Percentiles rank a stretch among this genome's conserved stretches.
phyloP scores from a whole-genome alignment of 2,329 filamentous ascomycete genomes.

The Phialemonium atrogriseum region DNA sequence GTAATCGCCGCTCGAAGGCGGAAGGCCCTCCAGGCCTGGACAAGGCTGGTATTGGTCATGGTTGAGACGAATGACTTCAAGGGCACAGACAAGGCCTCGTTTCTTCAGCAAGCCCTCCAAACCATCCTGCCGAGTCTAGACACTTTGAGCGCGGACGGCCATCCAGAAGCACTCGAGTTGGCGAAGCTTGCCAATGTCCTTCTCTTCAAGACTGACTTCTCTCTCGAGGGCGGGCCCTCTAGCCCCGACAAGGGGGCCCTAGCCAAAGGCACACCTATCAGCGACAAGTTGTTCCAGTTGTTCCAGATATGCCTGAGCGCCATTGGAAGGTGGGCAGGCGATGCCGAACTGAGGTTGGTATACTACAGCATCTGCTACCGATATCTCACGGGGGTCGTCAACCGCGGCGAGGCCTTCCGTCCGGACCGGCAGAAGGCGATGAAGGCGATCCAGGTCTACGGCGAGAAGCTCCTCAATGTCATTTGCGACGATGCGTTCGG shows the following conservation, averaged over 20 bases:
- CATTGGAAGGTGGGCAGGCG: conserved; percentile 64
- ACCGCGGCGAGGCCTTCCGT: conserved; percentile 38
- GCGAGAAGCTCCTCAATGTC: conserved; percentile 73
- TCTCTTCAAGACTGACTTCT: conserved; percentile 61
- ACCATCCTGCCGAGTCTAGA: conserved; percentile 84
- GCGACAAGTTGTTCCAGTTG: conserved; percentile 83
- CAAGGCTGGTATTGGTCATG: conserved; percentile 74
- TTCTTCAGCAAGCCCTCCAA: conserved; percentile 80
- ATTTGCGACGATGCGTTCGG: conserved; percentile 90
- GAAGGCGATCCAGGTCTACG: conserved; percentile 59
- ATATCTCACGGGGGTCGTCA: conserved; percentile 65
- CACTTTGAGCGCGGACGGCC: conserved; percentile 59
- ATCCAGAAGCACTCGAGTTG: conserved; percentile 64
- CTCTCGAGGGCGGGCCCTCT: conserved; percentile 16
- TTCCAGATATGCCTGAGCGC: conserved; percentile 82
- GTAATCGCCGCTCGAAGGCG: conserved; percentile 51
- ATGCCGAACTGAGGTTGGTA: conserved; percentile 64
- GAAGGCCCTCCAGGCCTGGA: conserved; percentile 72
- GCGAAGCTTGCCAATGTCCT: conserved; percentile 68
- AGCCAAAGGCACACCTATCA: conserved; percentile 61
- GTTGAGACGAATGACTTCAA: conserved; percentile 76
- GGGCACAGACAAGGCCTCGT: conserved; percentile 60
- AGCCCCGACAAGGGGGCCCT: conserved; percentile 10
- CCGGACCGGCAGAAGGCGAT: conserved; percentile 53
- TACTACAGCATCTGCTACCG: conserved; percentile 91